Base-by-base conservation (phyloP, 192 early-diverging fungal species). In the Phlyctochytrium bullatum region DNA sequence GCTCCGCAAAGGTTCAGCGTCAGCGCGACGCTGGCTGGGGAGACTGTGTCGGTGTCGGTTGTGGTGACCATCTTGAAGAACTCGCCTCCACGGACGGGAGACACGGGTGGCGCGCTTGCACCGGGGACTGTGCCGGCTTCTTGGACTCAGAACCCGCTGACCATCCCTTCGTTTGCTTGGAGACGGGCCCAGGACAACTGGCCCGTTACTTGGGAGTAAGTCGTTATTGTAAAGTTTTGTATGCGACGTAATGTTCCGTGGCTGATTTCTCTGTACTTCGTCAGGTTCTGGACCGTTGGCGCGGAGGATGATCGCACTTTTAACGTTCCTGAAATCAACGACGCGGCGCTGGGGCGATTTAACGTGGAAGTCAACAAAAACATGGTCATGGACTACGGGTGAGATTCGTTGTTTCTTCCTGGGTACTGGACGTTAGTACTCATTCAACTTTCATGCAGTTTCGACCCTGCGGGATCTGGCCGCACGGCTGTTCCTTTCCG, bases 121-220 rank as follows among this genome's bases (percentile, higher is more conserved):
- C 54, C 54, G 10, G 27, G 27, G 12, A 57, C 16, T 25, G 54
- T 57, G 12, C 54, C 54, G 12, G 12, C 10, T 10, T 20, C 14
- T 28, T 10, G 10, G 4, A 10, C 27, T 6, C 20, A 10, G 12
- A 28, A 57, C 12, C 54, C 54, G 14, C 16, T 57, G 25, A 57
- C 20, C 10, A 57, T 57, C 12, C 54, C 54, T 6, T 20, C 4
- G 6, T 57, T 57, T 27, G 27, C 27, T 14, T 57, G 54, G 54
- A 57, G 25, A 25, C 10, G 25, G 4, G 54, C 20, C 27, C 10
- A 6, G 4, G 10, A 57, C 54, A 28, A 57, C 54, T 20, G 14
- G 14, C 54, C 54, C 4, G 6, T 57, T 28, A 57, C 54, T 6
- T 57, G 54, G 54, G 54, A 57, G 27, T 57, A 28, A 47, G 40